Evolutionary conservation across 345 rosid species (phyloP), one percentile per base, ranked within the genome.

Genomic region (Acer saccharum): DNA sequence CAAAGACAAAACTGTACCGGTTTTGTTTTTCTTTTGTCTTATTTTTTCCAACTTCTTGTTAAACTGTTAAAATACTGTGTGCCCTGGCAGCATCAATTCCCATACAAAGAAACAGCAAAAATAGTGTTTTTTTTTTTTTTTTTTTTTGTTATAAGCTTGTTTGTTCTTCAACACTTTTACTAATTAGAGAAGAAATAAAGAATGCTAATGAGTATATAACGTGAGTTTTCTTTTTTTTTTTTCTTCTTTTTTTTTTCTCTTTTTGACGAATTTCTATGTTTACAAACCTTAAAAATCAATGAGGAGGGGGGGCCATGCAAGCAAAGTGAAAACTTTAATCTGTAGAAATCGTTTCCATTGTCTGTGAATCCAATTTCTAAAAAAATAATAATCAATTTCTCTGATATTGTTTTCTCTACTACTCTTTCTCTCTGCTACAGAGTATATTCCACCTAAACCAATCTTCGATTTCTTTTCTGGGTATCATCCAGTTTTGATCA

Each of bases 391-490:
- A 13, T 8, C 58, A 78, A 68, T 68, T 35, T 35, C 39, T 44
- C n/a, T 21, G 65, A 62, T 10, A 57, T n/a, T 57, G 62, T 35
- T 35, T 35, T 6, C 62, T n/a, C 10, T n/a, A 46, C 54, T 13
- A 67, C 48, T 71, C 54, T 48, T 48, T 43, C 65, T 64, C n/a
- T 27, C 27, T 9, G 76, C 32, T 29, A 29, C 32, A 29, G 32
- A 29, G 78, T 61, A 76, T 82, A 81, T 64, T 41, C 69, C 32
- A 70, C 60, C 25, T 18, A n/a, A 20, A 5, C 61, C 68, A 65
- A 77, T 58, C 81, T 84, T 82, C 76, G 83, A 73, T 81, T 78
- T 43, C 12, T 66, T 85, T 46, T 77, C 66, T 73, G 83, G 80
- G 80, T 27, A 63, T 78, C 35, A 57, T 27, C 39, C 73, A 27